Evolutionary conservation across 2,329 filamentous ascomycete species (phyloP).

Genomic region (Diaporthe vaccinii): DNA sequence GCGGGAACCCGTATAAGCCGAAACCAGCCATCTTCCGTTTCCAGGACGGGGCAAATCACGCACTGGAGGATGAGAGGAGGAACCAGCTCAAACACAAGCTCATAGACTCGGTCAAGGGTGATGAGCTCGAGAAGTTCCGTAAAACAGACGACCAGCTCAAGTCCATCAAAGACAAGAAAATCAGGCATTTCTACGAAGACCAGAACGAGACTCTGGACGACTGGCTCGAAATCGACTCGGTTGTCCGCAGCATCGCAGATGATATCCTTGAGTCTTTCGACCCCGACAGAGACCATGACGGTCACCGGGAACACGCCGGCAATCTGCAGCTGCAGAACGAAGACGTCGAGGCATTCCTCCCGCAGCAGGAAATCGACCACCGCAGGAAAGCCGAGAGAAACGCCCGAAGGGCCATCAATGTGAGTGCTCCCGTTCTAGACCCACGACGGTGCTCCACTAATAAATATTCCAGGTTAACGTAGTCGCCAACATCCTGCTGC

Average conservation of each 20-base stretch:
- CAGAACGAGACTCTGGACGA: conserved; percentile 66
- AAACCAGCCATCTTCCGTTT: conserved; percentile 51
- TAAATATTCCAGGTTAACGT: conserved; percentile 37
- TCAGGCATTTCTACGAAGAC: conserved; percentile 66
- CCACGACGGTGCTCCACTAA: not conserved
- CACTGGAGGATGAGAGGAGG: conserved; percentile 58
- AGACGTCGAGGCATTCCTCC: conserved; percentile 67
- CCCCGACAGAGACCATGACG: conserved; percentile 69
- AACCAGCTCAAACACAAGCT: conserved; percentile 63
- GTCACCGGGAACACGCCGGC: conserved; percentile 65
- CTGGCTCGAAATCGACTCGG: conserved; percentile 67
- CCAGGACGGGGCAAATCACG: conserved; percentile 61
- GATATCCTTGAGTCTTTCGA: conserved; percentile 73
- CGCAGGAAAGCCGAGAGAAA: conserved; percentile 60
- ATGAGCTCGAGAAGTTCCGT: conserved; percentile 62
- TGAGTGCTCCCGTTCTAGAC: not conserved
- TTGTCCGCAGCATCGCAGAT: conserved; percentile 66
- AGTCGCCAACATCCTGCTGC: conserved; percentile 43
- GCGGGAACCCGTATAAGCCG: conserved; percentile 27
- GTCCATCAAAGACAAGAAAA: conserved; percentile 63
- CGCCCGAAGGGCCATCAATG: conserved; percentile 62
- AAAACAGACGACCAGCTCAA: conserved; percentile 67
- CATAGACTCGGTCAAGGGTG: conserved; percentile 59
- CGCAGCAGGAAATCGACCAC: conserved; percentile 65
- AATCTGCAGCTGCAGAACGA: conserved; percentile 62